Percentiles rank a stretch among this genome's conserved stretches.
phyloP scores from a whole-genome alignment of 1,284 basidiomycete genomes.

The Fomitopsis betulina region DNA sequence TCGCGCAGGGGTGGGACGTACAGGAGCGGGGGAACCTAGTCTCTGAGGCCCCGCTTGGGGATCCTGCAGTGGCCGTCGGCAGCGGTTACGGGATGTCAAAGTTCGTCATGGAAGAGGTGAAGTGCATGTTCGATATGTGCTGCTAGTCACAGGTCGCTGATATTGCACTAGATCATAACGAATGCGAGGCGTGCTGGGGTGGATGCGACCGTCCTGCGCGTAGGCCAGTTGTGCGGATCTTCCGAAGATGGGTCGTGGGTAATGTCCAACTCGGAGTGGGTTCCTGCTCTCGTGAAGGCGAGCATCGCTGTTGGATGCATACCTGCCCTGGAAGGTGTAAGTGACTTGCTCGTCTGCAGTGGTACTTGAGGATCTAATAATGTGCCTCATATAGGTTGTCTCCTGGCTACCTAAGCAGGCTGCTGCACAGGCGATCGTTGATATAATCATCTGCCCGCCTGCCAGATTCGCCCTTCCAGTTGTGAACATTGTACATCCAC shows the following conservation, averaged over 20 bases:
- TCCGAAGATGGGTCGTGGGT: slow-evolving; percentile 36
- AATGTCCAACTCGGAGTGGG: slow-evolving; percentile 33
- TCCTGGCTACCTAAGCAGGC: slow-evolving; percentile 22
- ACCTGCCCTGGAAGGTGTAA: slow-evolving; percentile 19
- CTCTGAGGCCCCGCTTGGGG: slow-evolving; percentile 10
- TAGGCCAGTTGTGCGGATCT: slow-evolving; percentile 38
- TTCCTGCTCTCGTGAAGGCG: slow-evolving; percentile 36
- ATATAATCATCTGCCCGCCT: slow-evolving; percentile 14
- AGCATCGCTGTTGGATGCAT: slow-evolving; percentile 24
- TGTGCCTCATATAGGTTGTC: slow-evolving; percentile 6
- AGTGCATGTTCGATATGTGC: not conserved
- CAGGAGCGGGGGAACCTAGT: not conserved
- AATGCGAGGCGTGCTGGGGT: slow-evolving; percentile 18
- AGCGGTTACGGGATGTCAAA: slow-evolving; percentile 24
- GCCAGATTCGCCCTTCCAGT: slow-evolving; percentile 11
- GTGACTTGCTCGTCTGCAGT: not conserved
- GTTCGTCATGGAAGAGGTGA: slow-evolving; percentile 20
- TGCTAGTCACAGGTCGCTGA: not conserved
- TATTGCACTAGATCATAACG: slow-evolving; percentile 13
- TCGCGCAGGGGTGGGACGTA: not conserved
- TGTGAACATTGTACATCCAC: slow-evolving; percentile 27
- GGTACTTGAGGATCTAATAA: too few relatives aligned
- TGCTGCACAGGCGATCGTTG: slow-evolving; percentile 19
- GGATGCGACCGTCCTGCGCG: slow-evolving; percentile 29
- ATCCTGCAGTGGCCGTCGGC: slow-evolving; percentile 16